These are phyloP conservation scores for Farysia itapuensis DNA, from an alignment of 1,284 basidiomycete species.

Conservation along the genomic window DNA sequence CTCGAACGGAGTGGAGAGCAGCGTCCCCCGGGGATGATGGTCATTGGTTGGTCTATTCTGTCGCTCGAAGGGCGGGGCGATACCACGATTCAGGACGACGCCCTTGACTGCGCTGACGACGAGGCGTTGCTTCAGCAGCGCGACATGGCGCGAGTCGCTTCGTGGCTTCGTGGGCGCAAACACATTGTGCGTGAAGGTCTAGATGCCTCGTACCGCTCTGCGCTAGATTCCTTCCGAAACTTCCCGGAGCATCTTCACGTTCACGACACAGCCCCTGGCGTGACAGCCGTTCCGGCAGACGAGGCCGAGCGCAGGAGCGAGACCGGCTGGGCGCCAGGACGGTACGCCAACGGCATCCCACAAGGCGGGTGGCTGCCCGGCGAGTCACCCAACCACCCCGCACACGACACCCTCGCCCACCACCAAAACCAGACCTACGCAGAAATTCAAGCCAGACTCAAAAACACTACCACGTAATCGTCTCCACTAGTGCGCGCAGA, in stretches of 20 bases:
- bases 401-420: slow-evolving; percentile 11
- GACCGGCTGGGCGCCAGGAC: slow-evolving; percentile 46
- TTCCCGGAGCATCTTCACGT: slow-evolving; percentile 6
- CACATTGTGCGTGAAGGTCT: slow-evolving; percentile 45
- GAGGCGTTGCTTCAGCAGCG: slow-evolving; percentile 7
- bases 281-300: not conserved
- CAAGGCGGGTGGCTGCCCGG: slow-evolving; percentile 30
- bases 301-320: slow-evolving; percentile 4
- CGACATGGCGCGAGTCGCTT: slow-evolving; percentile 29
- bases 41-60: slow-evolving; percentile 81
- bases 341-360: slow-evolving; percentile 28
- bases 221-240: slow-evolving; percentile 12
- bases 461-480: too few relatives aligned
- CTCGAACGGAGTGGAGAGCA: slow-evolving; percentile 79
- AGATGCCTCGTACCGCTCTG: slow-evolving; percentile 29
- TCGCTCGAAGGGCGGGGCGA: slow-evolving; percentile 64
- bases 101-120: not conserved
- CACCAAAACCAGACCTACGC: slow-evolving; percentile 31
- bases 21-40: slow-evolving; percentile 90
- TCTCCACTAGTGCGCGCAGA: too few relatives aligned
- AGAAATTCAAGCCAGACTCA: slow-evolving; percentile 30
- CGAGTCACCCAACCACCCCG: slow-evolving; percentile 29
- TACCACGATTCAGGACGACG: slow-evolving; percentile 64
- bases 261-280: not conserved
- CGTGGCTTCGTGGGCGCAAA: slow-evolving; percentile 32